Evolutionary conservation across 2,329 filamentous ascomycete genomes (phyloP).

Genomic region (Cryphonectria carpinicola): DNA sequence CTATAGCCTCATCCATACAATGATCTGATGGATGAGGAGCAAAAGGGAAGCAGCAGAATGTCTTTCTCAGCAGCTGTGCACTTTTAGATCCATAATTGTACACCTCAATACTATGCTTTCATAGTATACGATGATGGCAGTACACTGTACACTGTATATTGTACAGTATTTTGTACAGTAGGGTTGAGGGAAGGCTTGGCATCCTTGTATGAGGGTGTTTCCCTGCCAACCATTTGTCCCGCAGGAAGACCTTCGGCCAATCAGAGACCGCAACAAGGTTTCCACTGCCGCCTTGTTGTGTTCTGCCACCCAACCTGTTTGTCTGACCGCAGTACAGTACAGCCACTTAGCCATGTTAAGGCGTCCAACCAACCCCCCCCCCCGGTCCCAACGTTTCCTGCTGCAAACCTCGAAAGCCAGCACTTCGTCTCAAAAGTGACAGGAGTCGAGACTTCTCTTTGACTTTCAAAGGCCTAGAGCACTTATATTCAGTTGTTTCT

Average conservation of each 20-base stretch:
- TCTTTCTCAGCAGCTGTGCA: not conserved
- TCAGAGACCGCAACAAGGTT: not conserved
- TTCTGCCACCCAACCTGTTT: not conserved
- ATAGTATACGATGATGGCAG: not conserved
- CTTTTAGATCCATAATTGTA: not conserved
- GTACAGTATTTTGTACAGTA: not conserved
- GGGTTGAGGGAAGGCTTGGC: not conserved
- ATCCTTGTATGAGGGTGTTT: not conserved
- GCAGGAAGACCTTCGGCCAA: not conserved
- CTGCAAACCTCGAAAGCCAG: slow-evolving; percentile 3
- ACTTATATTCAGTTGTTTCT: not conserved
- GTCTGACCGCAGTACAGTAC: not conserved
- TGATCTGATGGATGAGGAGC: not conserved
- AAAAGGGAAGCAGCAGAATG: not conserved
- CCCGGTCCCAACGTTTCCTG: not conserved
- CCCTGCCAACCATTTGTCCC: not conserved
- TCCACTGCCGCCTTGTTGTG: too few relatives aligned
- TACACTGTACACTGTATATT: not conserved
- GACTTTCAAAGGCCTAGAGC: not conserved
- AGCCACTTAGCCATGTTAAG: not conserved
- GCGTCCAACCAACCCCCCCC: not conserved
- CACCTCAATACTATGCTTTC: not conserved
- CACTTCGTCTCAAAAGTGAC: not conserved
- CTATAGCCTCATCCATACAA: not conserved
- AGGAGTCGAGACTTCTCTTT: not conserved